phyloP scores from a whole-genome alignment of 305 asterid genomes.

The Fraxinus paxiana region DNA sequence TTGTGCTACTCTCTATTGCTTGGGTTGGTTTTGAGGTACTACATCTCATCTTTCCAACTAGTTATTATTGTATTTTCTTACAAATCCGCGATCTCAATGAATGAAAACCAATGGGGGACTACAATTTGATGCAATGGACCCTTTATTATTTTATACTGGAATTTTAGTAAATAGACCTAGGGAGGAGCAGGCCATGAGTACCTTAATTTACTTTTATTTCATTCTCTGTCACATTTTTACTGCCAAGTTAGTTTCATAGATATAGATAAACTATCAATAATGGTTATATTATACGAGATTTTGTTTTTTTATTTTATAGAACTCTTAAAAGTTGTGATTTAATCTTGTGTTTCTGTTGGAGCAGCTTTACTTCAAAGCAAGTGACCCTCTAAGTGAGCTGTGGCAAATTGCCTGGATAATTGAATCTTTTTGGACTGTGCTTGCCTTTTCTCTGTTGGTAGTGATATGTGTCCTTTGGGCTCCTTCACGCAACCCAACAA shows the following conservation, averaged over 20 bases:
- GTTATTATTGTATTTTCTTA: no score
- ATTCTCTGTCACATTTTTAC: background rate
- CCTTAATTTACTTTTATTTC: background rate
- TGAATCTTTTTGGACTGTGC: slow-evolving; percentile 86
- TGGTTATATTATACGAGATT: background rate
- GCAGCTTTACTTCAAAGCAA: slow-evolving; percentile 88
- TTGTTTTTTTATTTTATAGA: background rate
- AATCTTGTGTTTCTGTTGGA: slow-evolving; percentile 23
- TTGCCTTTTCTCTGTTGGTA: slow-evolving; percentile 64
- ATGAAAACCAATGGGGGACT: background rate
- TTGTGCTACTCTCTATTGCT: slow-evolving; percentile 80
- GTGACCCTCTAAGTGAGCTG: slow-evolving; percentile 75
- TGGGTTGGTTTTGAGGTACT: slow-evolving; percentile 97
- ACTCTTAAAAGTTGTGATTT: background rate
- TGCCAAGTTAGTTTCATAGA: background rate
- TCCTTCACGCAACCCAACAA: slow-evolving; percentile 86
- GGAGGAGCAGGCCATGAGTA: background rate
- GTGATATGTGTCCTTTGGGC: slow-evolving; percentile 83
- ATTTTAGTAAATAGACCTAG: background rate
- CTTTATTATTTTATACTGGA: background rate
- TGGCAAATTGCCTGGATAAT: slow-evolving; percentile 97
- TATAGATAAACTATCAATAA: background rate
- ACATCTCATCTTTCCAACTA: background rate
- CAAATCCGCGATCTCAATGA: background rate
- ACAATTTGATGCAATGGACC: background rate